A percentile compares a stretch with the other conserved stretches of the same genome.
phyloP scores from a whole-genome alignment of 495 filamentous ascomycete genomes.

The Penicillium diatomitis region DNA sequence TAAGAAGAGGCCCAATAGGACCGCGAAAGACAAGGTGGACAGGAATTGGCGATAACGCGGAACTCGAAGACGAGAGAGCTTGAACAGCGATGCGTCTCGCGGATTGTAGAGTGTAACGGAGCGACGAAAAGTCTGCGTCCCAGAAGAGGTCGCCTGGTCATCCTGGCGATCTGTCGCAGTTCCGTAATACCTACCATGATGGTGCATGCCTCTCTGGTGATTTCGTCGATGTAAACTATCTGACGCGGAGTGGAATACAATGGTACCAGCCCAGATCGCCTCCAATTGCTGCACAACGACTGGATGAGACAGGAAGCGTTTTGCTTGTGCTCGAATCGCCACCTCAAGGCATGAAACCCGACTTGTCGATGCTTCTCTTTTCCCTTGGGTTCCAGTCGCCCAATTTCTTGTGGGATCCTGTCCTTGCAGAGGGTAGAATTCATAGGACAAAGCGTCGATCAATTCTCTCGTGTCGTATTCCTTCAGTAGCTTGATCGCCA shows the following conservation, averaged over 20 bases:
- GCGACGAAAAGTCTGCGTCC: constrained; percentile 43
- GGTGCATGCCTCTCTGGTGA: constrained; percentile 14
- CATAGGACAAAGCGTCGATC: constrained; percentile 85
- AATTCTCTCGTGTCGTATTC: constrained; percentile 84
- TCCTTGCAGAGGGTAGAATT: constrained; percentile 86
- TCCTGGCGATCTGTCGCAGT: constrained; percentile 8
- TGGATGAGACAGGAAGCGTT: constrained; percentile 82
- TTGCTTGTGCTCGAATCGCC: constrained; percentile 81
- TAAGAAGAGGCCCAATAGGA: constrained; percentile 74
- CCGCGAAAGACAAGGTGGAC: constrained; percentile 73
- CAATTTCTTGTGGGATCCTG: constrained; percentile 38
- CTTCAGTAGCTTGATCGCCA: constrained; percentile 83
- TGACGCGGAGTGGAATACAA: constrained; percentile 81
- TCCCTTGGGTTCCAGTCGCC: constrained; percentile 22
- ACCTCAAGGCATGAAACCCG: constrained; percentile 85
- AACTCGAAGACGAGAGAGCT: constrained; percentile 79
- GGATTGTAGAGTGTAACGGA: constrained; percentile 86
- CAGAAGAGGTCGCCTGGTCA: constrained; percentile 8
- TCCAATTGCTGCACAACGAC: constrained; percentile 86
- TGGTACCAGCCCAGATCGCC: constrained; percentile 90
- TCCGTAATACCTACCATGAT: constrained; percentile 18
- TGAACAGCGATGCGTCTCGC: constrained; percentile 78
- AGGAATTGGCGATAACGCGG: constrained; percentile 84
- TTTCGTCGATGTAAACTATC: constrained; percentile 64
- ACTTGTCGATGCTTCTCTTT: constrained; percentile 43